Conservation (phyloP, 2,329 filamentous ascomycete species). For the Dactylellina parvicollis region DNA sequence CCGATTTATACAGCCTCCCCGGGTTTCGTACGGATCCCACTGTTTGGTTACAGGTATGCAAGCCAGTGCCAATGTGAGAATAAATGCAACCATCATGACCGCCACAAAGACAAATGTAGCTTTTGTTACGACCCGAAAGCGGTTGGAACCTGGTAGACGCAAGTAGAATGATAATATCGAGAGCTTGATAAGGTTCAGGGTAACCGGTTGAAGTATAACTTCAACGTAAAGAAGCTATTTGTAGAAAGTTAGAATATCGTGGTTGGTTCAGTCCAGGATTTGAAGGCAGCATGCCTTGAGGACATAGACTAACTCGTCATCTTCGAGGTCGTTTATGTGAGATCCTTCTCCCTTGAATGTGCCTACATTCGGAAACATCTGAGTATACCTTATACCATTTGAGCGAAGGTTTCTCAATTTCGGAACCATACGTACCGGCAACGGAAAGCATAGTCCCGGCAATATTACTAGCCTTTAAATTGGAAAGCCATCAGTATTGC, state of each 20-base stretch:
- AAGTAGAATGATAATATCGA: constrained; percentile 63
- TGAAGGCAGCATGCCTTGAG: constrained; percentile 28
- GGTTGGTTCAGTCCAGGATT: background rate
- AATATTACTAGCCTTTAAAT: constrained; percentile 34
- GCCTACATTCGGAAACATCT: constrained; percentile 4
- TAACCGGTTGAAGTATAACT: constrained; percentile 43
- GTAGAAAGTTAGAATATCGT: background rate
- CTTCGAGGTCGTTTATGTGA: constrained; percentile 34
- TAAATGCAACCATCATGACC: constrained; percentile 60
- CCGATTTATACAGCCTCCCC: constrained; percentile 36
- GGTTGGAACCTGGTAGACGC: constrained; percentile 60
- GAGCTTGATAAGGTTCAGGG: constrained; percentile 61
- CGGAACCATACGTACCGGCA: constrained; percentile 18
- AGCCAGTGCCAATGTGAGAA: constrained; percentile 61
- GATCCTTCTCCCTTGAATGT: constrained; percentile 40
- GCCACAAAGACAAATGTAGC: constrained; percentile 59
- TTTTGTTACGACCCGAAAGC: constrained; percentile 59
- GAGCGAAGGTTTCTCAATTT: background rate
- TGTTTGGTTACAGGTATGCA: constrained; percentile 61
- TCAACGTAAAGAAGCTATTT: constrained; percentile 45
- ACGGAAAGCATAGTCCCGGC: constrained; percentile 37
- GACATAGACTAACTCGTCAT: constrained; percentile 35
- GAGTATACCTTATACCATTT: background rate
- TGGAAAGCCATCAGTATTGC: background rate
- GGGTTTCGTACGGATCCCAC: constrained; percentile 58